These are phyloP conservation scores for Paxillus involutus DNA, from an alignment of 768 basidiomycete genomes.

Conservation along the genomic window DNA sequence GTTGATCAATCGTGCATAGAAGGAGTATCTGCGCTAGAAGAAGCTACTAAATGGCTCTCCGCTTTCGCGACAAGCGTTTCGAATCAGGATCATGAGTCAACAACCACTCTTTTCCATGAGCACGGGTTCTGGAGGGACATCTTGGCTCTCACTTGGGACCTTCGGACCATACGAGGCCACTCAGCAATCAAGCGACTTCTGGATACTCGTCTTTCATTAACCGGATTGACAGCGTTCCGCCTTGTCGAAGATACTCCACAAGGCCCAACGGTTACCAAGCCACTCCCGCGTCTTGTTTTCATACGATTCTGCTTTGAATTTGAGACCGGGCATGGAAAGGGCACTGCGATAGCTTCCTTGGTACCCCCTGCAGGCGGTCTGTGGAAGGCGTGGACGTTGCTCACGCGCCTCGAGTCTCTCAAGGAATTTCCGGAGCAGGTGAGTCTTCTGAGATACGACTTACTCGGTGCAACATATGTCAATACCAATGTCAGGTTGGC, in stretches of 20 bases:
- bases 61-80: slow-evolving; percentile 11
- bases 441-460: background rate
- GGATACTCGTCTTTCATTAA: slow-evolving; percentile 32
- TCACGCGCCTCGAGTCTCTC: slow-evolving; percentile 59
- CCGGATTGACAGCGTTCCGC: slow-evolving; percentile 15
- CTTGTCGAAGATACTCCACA: slow-evolving; percentile 27
- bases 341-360: slow-evolving; percentile 54
- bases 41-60: slow-evolving; percentile 17
- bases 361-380: slow-evolving; percentile 34
- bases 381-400: slow-evolving; percentile 63
- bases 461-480: background rate
- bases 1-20: slow-evolving; percentile 13
- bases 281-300: slow-evolving; percentile 56
- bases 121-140: slow-evolving; percentile 50
- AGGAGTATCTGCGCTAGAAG: slow-evolving; percentile 4
- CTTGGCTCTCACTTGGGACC: slow-evolving; percentile 51
- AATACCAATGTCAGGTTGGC: slow-evolving; percentile 26
- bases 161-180: slow-evolving; percentile 46
- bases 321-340: slow-evolving; percentile 45
- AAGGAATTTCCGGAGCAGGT: slow-evolving; percentile 50
- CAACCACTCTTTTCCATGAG: slow-evolving; percentile 19
- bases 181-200: slow-evolving; percentile 37
- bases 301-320: slow-evolving; percentile 58
- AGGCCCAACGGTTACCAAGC: slow-evolving; percentile 34
- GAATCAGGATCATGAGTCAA: background rate